Evolutionary conservation across 345 rosid species (phyloP).

Genomic region (Sisymbrium altissimum): DNA sequence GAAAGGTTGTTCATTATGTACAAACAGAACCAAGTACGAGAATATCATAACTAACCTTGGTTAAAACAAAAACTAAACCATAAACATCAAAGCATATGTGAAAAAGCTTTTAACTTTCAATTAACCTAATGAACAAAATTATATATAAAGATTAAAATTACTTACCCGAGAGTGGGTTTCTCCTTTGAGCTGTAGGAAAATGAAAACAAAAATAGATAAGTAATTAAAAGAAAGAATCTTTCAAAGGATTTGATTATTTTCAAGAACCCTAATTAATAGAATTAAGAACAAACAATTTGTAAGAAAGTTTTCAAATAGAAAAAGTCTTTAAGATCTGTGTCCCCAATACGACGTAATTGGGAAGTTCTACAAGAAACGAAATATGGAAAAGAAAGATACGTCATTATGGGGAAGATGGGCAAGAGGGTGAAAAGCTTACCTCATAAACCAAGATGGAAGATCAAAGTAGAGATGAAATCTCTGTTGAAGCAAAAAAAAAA

Average conservation of each 20-base stretch:
- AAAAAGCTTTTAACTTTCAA: too few species aligned
- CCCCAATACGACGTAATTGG: too few species aligned
- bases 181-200: slow-evolving; percentile 72
- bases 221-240: neutral
- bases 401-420: neutral
- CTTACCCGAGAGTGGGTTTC: slow-evolving; percentile 93
- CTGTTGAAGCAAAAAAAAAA: too few species aligned
- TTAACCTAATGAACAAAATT: too few species aligned
- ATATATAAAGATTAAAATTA: too few species aligned
- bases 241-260: neutral
- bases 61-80: neutral
- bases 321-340: slow-evolving; percentile 11
- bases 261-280: neutral
- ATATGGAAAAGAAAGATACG: neutral
- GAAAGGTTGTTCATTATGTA: too few species aligned
- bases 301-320: neutral
- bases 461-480: slow-evolving; percentile 20
- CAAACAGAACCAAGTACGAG: neutral
- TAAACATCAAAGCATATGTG: neutral
- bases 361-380: neutral
- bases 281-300: neutral
- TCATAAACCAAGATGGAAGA: slow-evolving; percentile 43
- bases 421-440: slow-evolving; percentile 17
- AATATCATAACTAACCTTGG: too few species aligned
- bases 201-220: neutral